Evolutionary conservation across 768 basidiomycete genomes (phyloP), one percentile per base, ranked within the genome.

Genomic region (Ramaria rubella): DNA sequence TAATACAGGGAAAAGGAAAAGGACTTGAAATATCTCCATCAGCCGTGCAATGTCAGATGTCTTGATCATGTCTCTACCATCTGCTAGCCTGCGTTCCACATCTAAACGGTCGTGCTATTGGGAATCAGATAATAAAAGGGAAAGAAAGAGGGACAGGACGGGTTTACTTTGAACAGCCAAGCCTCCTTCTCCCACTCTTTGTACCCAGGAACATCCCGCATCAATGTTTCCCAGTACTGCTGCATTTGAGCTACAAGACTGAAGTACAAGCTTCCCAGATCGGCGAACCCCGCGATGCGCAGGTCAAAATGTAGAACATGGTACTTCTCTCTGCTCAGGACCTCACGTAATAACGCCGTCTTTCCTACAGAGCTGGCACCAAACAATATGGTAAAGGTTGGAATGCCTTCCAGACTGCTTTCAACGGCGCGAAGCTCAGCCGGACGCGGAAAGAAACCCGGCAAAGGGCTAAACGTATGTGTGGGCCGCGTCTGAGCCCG

Each of bases 241-340:
- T 90, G 87, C 82, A 91, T 87, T 66, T 90, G 88, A 42, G 81
- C 79, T 61, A 85, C 86, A 9, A 93, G 75, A 53, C 87, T 85
- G 67, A 74, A 77, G 64, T 92, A 91, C 31, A 92, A 73, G 62
- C 89, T 90, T 1, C 80, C 71, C 11, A 92, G 74, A 64, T 91
- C 90, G 2, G 88, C 87, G 63, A 92, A 92, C 0, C 88, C 89
- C 3, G 90, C 81, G 49, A 91, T 89, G 4, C 89, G 82, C 42
- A 93, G 75, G 68, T 92, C 89, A 61, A 92, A 88, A 64, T 90
- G 86, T 48, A 91, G 77, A 53, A 91, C 87, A 70, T 90, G 87
- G 64, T 86, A 92, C 49, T 73, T 73, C 9, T 82, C 77, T 19
- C 75, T 73, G 11, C 81, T 82, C 24, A 93, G 80, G 26, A 91